These are phyloP conservation scores for Fistulina hepatica DNA, from an alignment of 1,284 basidiomycete species.

Conservation along the genomic window DNA sequence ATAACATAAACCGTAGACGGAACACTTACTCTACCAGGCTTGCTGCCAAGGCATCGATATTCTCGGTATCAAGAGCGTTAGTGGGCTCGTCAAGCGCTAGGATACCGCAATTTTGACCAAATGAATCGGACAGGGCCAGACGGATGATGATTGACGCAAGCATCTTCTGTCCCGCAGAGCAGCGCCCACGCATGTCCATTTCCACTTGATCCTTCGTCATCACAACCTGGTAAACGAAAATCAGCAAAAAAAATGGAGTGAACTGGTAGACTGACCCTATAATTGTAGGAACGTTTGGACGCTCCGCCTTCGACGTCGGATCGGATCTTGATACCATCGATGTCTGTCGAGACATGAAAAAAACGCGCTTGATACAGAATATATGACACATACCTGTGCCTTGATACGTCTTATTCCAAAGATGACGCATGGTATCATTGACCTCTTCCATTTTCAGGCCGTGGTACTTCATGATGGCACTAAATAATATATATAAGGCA, in stretches of 20 bases:
- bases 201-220: slow-evolving; percentile 99
- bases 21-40: slow-evolving; percentile 81
- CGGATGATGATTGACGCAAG: slow-evolving; percentile 98
- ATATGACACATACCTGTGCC: slow-evolving; percentile 65
- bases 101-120: slow-evolving; percentile 96
- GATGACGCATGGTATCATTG: slow-evolving; percentile 89
- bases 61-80: slow-evolving; percentile 93
- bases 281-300: slow-evolving; percentile 93
- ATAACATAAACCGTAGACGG: background rate
- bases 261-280: slow-evolving; percentile 54
- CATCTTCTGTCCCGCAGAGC: slow-evolving; percentile 98
- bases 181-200: slow-evolving; percentile 99
- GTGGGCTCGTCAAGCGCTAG: slow-evolving; percentile 97
- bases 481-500: slow-evolving; percentile 24
- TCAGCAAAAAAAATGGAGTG: slow-evolving; percentile 6
- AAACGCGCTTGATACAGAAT: slow-evolving; percentile 1
- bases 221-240: slow-evolving; percentile 55
- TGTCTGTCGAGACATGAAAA: slow-evolving; percentile 48
- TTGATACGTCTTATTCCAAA: slow-evolving; percentile 99
- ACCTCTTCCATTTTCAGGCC: slow-evolving; percentile 99
- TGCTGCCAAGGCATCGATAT: slow-evolving; percentile 88
- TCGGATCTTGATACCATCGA: slow-evolving; percentile 93
- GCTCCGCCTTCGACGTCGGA: slow-evolving; percentile 87
- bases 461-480: slow-evolving; percentile 98
- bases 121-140: slow-evolving; percentile 94